These are phyloP conservation scores for Beta vulgaris DNA, from an alignment of 148 eudicot species.

Conservation along the genomic window DNA sequence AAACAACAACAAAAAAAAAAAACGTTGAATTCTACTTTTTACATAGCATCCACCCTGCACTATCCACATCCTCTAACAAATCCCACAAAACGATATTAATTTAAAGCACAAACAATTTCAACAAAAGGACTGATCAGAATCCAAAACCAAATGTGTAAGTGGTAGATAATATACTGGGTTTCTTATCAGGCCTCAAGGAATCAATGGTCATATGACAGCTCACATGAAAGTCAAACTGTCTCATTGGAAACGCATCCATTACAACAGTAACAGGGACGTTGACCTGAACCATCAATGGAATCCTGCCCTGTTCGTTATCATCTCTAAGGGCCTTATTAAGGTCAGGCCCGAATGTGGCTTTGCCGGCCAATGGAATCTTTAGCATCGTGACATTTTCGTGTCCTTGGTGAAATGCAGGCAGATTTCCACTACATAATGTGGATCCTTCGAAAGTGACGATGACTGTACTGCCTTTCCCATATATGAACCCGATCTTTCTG, in stretches of 20 bases:
- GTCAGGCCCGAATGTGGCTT: conserved; percentile 34
- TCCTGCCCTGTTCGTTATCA: conserved; percentile 18
- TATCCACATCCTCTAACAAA: neutral
- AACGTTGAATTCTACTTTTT: too few relatives aligned
- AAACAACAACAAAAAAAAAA: too few relatives aligned
- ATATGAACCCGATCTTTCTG: conserved; percentile 31
- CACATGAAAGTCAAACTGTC: conserved; percentile 35
- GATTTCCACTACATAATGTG: conserved; percentile 40
- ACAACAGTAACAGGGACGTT: conserved; percentile 43
- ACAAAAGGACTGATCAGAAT: neutral
- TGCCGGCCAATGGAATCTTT: conserved; percentile 38
- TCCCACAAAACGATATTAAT: too few relatives aligned
- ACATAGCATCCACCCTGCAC: neutral
- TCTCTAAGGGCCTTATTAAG: conserved; percentile 35
- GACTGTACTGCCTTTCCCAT: conserved; percentile 36
- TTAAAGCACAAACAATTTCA: neutral
- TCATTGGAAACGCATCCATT: conserved; percentile 24
- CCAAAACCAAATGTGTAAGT: conserved; percentile 21
- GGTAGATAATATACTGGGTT: conserved; percentile 32
- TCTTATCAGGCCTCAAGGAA: conserved; percentile 41
- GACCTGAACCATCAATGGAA: conserved; percentile 49
- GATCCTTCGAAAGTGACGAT: conserved; percentile 29
- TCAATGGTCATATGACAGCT: conserved; percentile 42
- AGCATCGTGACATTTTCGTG: conserved; percentile 38
- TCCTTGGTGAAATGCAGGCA: conserved; percentile 50